phyloP scores from a whole-genome alignment of 2,329 filamentous ascomycete species.

The Nemania abortiva region DNA sequence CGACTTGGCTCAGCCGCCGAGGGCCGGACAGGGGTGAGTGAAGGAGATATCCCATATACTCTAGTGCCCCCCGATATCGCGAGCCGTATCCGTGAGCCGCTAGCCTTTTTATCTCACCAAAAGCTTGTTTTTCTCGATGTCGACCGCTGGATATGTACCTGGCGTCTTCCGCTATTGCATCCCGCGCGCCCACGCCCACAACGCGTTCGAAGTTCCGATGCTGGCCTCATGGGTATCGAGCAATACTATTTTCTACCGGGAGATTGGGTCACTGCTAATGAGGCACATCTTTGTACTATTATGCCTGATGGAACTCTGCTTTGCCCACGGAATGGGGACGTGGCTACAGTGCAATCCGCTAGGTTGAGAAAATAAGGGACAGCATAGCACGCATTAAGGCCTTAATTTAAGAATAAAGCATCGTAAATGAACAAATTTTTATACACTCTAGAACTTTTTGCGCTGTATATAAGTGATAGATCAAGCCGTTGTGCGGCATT shows the following conservation, averaged over 20 bases:
- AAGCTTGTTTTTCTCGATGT: conserved; percentile 9
- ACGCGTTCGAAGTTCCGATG: background rate
- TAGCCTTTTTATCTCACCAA: conserved; percentile 5
- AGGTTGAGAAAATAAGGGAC: conserved; percentile 3
- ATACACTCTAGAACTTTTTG: too few relatives aligned
- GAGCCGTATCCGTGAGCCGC: too few relatives aligned
- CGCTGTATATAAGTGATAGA: too few relatives aligned
- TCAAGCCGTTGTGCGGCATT: too few relatives aligned
- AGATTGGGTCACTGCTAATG: conserved; percentile 13
- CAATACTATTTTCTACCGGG: conserved; percentile 13
- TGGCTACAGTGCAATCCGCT: conserved; percentile 6
- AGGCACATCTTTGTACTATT: conserved; percentile 3
- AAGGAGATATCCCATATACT: too few relatives aligned
- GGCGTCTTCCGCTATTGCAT: conserved; percentile 1
- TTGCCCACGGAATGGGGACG: conserved; percentile 11
- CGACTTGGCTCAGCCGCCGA: too few relatives aligned
- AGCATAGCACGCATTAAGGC: too few relatives aligned
- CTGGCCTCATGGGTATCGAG: background rate
- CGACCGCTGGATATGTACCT: conserved; percentile 18
- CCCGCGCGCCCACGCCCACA: background rate
- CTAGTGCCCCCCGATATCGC: too few relatives aligned
- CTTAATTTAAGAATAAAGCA: too few relatives aligned
- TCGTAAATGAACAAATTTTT: too few relatives aligned
- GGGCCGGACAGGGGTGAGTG: too few relatives aligned
- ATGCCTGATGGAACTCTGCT: conserved; percentile 15